A percentile compares a stretch with the other conserved stretches of the same genome.
These are phyloP conservation scores for Dioscorea dumetorum DNA, from an alignment of 106 monocot genomes.

Conservation along the genomic window DNA sequence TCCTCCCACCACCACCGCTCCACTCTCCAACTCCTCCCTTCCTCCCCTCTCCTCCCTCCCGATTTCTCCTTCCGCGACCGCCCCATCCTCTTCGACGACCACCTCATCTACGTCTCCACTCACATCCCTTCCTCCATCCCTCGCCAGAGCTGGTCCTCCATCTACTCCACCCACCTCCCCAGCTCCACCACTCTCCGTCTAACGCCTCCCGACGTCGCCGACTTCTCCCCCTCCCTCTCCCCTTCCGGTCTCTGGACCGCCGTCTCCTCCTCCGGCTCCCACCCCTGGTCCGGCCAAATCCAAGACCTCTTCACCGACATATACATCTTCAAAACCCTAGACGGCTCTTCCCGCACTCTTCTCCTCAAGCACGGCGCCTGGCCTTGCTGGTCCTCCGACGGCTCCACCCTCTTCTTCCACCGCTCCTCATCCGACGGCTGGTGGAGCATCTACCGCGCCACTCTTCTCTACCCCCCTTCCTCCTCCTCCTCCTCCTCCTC, in stretches of 20 bases:
- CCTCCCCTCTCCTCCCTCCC: background rate
- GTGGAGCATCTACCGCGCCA: slow-evolving; percentile 77
- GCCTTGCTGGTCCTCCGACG: slow-evolving; percentile 76
- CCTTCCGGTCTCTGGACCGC: slow-evolving; percentile 84
- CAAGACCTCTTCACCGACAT: slow-evolving; percentile 53
- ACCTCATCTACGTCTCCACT: slow-evolving; percentile 76
- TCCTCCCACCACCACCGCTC: slow-evolving; percentile 3
- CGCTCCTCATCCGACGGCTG: slow-evolving; percentile 51
- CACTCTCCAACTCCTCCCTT: slow-evolving; percentile 14
- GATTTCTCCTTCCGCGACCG: slow-evolving; percentile 2
- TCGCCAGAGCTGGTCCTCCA: slow-evolving; percentile 69
- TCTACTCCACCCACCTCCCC: slow-evolving; percentile 74
- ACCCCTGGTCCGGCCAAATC: slow-evolving; percentile 57
- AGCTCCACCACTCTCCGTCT: slow-evolving; percentile 41
- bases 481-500: too few relatives aligned
- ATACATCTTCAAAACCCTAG: slow-evolving; percentile 54
- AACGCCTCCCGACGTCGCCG: slow-evolving; percentile 49
- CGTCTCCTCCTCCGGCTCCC: slow-evolving; percentile 55
- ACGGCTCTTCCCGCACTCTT: slow-evolving; percentile 49
- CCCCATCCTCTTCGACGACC: slow-evolving; percentile 40
- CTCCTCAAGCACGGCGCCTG: slow-evolving; percentile 63
- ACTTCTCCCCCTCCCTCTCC: slow-evolving; percentile 86
- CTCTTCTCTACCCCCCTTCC: slow-evolving; percentile 1
- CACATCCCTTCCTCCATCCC: slow-evolving; percentile 34
- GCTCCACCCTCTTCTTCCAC: slow-evolving; percentile 70